phyloP scores from a whole-genome alignment of 2,329 filamentous ascomycete genomes.

The Periconia digitata region DNA sequence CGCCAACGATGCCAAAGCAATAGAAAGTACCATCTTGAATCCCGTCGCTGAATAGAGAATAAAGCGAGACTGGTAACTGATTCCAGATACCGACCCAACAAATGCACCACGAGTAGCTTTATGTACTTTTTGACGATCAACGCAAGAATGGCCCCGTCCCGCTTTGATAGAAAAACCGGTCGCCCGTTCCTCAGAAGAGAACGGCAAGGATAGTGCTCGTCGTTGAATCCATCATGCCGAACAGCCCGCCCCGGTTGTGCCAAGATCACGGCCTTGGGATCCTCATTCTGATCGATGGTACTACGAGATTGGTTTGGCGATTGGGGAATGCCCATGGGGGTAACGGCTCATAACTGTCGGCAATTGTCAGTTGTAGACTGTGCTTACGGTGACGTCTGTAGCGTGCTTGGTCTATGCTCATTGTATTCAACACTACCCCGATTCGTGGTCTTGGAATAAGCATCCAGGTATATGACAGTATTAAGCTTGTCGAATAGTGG shows the following conservation, averaged over 20 bases:
- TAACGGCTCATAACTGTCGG: no score
- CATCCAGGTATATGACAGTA: neutral
- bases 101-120: neutral
- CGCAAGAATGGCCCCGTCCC: neutral
- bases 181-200: neutral
- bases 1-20: conserved; percentile 7
- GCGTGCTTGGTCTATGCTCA: no score
- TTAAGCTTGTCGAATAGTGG: neutral
- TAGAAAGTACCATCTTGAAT: conserved; percentile 6
- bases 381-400: neutral
- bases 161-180: neutral
- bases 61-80: neutral
- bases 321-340: no score
- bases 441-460: neutral
- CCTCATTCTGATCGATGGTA: neutral
- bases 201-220: neutral
- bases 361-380: neutral
- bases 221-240: neutral
- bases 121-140: neutral
- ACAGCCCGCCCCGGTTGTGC: neutral
- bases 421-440: neutral
- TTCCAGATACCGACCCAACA: neutral
- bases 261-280: neutral
- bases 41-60: neutral
- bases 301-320: no score